Evolutionary conservation across 768 basidiomycete species (phyloP).

Genomic region (Lentinula guzmanii): DNA sequence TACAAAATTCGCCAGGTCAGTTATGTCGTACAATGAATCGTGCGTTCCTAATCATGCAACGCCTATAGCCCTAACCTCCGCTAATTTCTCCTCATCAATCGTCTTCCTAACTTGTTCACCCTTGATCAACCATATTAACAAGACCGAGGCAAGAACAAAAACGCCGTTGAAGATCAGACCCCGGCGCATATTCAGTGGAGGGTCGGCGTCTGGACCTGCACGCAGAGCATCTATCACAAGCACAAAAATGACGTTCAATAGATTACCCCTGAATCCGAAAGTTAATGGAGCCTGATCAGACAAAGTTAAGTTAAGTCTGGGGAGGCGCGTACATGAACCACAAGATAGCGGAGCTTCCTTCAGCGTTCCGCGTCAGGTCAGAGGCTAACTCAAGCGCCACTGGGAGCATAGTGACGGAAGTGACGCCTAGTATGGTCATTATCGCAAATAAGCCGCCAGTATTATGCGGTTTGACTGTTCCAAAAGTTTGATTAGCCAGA

Average conservation of each 20-base stretch:
- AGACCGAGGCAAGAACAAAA: constrained; percentile 33
- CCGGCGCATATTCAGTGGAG: constrained; percentile 69
- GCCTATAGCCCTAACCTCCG: background rate
- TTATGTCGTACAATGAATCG: no score
- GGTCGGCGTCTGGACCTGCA: constrained; percentile 49
- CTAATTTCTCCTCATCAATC: constrained; percentile 49
- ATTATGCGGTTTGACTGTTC: constrained; percentile 57
- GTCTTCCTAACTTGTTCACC: constrained; percentile 61
- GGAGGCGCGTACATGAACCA: constrained; percentile 59
- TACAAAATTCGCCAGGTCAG: no score
- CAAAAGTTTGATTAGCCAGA: constrained; percentile 3
- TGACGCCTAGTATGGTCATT: constrained; percentile 62
- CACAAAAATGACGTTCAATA: constrained; percentile 56
- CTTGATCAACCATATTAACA: constrained; percentile 42
- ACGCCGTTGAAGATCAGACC: constrained; percentile 64
- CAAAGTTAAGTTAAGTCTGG: background rate
- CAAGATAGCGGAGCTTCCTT: constrained; percentile 67
- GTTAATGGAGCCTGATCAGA: background rate
- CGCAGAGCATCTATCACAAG: constrained; percentile 71
- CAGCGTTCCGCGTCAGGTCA: constrained; percentile 76
- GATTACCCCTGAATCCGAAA: constrained; percentile 47
- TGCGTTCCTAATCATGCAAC: no score
- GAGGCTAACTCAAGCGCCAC: constrained; percentile 72
- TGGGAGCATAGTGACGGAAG: constrained; percentile 66
- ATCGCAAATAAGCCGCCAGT: constrained; percentile 55